A percentile compares a stretch with the other conserved stretches of the same genome.
Evolutionary conservation across 225 moss, liverwort and hornwort species (phyloP).

Genomic region (Physcomitrellopsis africana): DNA sequence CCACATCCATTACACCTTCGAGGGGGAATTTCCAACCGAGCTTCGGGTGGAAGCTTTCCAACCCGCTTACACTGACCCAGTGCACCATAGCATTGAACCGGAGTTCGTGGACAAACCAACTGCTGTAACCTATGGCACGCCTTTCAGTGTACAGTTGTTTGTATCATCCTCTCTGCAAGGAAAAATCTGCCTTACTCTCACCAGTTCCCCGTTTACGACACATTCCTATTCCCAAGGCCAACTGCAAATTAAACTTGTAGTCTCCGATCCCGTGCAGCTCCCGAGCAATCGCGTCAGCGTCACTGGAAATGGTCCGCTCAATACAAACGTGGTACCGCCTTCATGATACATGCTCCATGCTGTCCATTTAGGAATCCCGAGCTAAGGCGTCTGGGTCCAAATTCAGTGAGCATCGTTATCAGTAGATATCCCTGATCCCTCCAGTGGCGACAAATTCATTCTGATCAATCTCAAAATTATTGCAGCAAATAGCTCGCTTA

Average conservation of each 20-base stretch:
- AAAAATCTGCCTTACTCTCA: constrained; percentile 32
- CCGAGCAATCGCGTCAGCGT: constrained; percentile 30
- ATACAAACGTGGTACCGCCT: constrained; percentile 39
- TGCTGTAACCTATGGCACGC: constrained; percentile 29
- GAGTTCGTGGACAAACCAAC: constrained; percentile 27
- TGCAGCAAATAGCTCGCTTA: no score
- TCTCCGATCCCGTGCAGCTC: constrained; percentile 7
- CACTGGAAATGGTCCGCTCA: constrained; percentile 42
- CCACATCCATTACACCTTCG: constrained; percentile 54
- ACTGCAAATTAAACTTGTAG: constrained; percentile 45
- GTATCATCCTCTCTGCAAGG: constrained; percentile 32
- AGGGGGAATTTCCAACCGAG: constrained; percentile 53
- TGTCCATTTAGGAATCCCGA: constrained; percentile 47
- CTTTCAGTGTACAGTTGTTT: constrained; percentile 34
- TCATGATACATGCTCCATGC: constrained; percentile 61
- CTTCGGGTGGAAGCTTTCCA: constrained; percentile 59
- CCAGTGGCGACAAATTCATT: no score
- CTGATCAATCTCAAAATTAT: no score
- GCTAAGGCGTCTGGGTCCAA: constrained; percentile 45
- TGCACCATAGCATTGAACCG: constrained; percentile 33
- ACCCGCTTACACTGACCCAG: constrained; percentile 46
- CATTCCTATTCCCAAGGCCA: constrained; percentile 61
- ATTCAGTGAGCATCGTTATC: background rate
- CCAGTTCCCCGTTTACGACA: constrained; percentile 51
- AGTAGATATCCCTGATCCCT: no score